phyloP scores from a whole-genome alignment of 1,139 yeast species.

The Geotrichum reessii region DNA sequence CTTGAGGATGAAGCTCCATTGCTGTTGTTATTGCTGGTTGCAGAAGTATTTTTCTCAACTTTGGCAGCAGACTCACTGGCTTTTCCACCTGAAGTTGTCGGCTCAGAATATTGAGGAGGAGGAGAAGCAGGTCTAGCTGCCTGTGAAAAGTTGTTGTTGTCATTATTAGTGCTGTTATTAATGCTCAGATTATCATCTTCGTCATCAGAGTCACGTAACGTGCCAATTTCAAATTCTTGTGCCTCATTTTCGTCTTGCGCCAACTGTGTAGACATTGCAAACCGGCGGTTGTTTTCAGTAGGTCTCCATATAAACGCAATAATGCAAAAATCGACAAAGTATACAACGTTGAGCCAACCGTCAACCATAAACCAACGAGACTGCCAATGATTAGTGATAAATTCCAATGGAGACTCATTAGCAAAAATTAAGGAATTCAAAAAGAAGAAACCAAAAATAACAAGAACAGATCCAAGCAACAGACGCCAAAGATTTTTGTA shows the following conservation, averaged over 20 bases:
- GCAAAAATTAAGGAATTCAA: conserved; percentile 66
- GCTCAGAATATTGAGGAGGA: conserved; percentile 18
- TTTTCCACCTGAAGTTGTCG: not conserved
- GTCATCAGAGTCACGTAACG: conserved; percentile 38
- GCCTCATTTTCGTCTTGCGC: conserved; percentile 71
- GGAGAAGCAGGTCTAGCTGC: conserved; percentile 11
- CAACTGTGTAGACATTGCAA: conserved; percentile 90
- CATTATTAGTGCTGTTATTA: not conserved
- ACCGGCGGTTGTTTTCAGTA: conserved; percentile 87
- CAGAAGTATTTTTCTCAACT: not conserved
- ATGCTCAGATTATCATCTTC: conserved; percentile 22
- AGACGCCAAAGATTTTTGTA: conserved; percentile 73
- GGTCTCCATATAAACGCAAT: conserved; percentile 96
- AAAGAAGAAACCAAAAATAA: conserved; percentile 59
- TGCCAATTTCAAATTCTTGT: conserved; percentile 49
- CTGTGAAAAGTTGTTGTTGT: not conserved
- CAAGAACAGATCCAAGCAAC: conserved; percentile 59
- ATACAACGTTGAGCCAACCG: conserved; percentile 92
- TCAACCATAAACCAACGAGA: conserved; percentile 81
- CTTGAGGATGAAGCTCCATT: conserved; percentile 5
- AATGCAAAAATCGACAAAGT: conserved; percentile 75
- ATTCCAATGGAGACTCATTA: conserved; percentile 67
- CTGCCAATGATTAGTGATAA: conserved; percentile 88
- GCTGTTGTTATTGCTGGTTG: not conserved
- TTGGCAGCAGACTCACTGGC: conserved; percentile 5